A percentile compares a stretch with the other conserved stretches of the same genome.
Conservation (phyloP, 2,329 filamentous ascomycete genomes). For the Metarhizium rileyi region DNA sequence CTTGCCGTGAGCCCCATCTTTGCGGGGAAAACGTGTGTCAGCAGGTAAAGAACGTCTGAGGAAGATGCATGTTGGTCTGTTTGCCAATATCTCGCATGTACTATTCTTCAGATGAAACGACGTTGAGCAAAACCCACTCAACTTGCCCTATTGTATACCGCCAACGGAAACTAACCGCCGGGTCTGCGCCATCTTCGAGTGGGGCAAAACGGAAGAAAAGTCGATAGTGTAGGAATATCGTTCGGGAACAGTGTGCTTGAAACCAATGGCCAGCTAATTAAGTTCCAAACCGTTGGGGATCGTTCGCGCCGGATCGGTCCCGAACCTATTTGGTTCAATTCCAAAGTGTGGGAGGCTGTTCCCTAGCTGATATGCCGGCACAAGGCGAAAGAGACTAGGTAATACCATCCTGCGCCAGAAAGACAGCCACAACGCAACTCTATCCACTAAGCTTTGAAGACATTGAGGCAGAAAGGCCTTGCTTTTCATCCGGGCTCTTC, state of each 20-base stretch:
- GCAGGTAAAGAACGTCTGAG: background rate
- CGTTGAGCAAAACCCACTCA: background rate
- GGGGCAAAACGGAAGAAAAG: background rate
- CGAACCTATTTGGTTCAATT: background rate
- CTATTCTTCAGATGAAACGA: background rate
- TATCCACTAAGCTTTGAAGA: background rate
- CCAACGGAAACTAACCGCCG: background rate
- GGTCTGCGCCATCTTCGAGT: background rate
- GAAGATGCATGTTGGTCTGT: background rate
- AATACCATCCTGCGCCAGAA: background rate
- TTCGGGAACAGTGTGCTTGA: background rate
- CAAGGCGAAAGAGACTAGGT: constrained; percentile 7
- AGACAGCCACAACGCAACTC: background rate
- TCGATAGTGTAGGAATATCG: background rate
- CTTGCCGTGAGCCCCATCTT: constrained; percentile 3
- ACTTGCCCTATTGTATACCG: background rate
- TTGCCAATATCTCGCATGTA: background rate
- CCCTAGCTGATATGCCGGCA: constrained; percentile 4
- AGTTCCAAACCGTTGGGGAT: background rate
- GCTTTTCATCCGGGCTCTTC: background rate
- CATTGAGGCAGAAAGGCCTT: background rate
- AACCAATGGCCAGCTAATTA: background rate
- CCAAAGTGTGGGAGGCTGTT: background rate
- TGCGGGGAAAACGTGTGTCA: constrained; percentile 3
- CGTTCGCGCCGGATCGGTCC: background rate